phyloP scores from a whole-genome alignment of 306 rosid species.

The Citrullus colocynthis region DNA sequence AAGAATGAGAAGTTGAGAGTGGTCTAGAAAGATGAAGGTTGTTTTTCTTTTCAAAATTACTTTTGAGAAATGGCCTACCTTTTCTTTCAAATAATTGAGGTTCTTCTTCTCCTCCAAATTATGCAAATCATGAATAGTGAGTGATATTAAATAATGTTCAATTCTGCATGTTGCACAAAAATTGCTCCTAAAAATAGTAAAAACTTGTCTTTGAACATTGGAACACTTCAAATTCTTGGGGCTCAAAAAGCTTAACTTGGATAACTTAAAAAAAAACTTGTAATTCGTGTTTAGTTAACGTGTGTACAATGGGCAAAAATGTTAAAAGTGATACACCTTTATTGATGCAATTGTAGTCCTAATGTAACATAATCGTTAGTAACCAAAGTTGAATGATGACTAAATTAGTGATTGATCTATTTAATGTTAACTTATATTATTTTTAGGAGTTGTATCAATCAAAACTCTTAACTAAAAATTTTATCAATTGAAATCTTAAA shows the following conservation, averaged over 20 bases:
- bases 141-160: background rate
- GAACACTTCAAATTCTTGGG: no score
- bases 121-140: background rate
- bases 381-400: no score
- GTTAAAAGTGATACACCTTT: no score
- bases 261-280: background rate
- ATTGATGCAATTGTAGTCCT: no score
- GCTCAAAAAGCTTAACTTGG: background rate
- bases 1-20: background rate
- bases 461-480: no score
- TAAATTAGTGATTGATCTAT: no score
- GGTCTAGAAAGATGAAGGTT: background rate
- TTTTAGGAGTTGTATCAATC: no score
- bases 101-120: background rate
- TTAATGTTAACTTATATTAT: no score
- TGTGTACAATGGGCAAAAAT: no score
- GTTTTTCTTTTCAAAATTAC: background rate
- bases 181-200: background rate
- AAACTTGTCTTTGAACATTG: no score
- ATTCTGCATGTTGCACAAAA: background rate
- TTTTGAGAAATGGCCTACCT: background rate
- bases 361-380: no score
- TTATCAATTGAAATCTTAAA: no score
- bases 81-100: background rate
- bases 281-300: background rate